These are phyloP conservation scores for Sporothrix phasma DNA, from an alignment of 2,329 filamentous ascomycete species.

Conservation along the genomic window DNA sequence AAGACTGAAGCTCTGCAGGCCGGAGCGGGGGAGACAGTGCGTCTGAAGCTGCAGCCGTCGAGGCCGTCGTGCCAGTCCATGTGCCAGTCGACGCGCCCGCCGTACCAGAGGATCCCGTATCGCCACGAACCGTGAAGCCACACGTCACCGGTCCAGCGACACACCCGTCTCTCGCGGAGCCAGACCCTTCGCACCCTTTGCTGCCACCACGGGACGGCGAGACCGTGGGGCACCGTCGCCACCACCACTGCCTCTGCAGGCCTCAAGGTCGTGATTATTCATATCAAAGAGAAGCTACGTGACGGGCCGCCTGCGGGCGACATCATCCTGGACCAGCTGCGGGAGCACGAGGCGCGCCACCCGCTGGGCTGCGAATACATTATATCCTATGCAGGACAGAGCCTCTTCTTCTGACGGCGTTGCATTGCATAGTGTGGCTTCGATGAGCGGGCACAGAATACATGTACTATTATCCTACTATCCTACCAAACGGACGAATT, in stretches of 20 bases:
- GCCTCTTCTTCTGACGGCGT: conserved; percentile 37
- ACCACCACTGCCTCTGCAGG: conserved; percentile 46
- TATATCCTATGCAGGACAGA: conserved; percentile 57
- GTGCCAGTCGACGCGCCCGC: not conserved
- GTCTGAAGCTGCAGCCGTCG: conserved; percentile 16
- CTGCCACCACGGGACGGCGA: not conserved
- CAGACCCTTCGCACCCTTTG: conserved; percentile 1
- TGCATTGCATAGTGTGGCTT: too few relatives aligned
- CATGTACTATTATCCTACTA: not conserved
- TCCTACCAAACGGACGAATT: too few relatives aligned
- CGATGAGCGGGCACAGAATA: too few relatives aligned
- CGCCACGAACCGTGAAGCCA: conserved; percentile 38
- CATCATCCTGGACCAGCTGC: conserved; percentile 59
- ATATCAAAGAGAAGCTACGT: conserved; percentile 76
- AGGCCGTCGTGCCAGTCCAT: not conserved
- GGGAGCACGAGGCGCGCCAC: conserved; percentile 52
- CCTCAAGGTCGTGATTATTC: conserved; percentile 76
- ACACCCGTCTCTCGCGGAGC: conserved; percentile 27
- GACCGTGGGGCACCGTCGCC: not conserved
- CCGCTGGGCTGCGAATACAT: conserved; percentile 72
- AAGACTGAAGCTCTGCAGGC: conserved; percentile 14
- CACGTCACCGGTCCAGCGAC: conserved; percentile 39
- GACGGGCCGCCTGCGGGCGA: conserved; percentile 58
- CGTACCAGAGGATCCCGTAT: conserved; percentile 37
- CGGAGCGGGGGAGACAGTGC: not conserved